Percentiles rank a stretch among this genome's conserved stretches.
These are phyloP conservation scores for Aspergillus quadricinctus DNA, from an alignment of 2,329 filamentous ascomycete species.

Conservation along the genomic window DNA sequence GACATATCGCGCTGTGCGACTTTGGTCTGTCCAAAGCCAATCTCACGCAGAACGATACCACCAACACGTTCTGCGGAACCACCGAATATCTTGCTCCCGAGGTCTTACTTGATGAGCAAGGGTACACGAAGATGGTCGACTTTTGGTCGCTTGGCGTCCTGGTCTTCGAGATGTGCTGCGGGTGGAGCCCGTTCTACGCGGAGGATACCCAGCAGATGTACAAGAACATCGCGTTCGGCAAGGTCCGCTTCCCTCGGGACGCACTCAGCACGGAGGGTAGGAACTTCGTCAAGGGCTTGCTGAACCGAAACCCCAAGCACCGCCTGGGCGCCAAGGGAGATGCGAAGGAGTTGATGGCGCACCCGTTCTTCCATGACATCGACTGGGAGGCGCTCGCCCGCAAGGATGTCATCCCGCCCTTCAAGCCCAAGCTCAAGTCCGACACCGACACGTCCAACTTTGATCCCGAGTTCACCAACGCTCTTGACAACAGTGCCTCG, in stretches of 20 bases:
- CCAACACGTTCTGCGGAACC: slow-evolving; percentile 97
- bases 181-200: slow-evolving; percentile 98
- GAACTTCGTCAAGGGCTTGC: slow-evolving; percentile 95
- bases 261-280: slow-evolving; percentile 90
- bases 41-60: slow-evolving; percentile 92
- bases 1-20: slow-evolving; percentile 95
- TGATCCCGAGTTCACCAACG: slow-evolving; percentile 96
- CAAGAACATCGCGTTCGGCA: slow-evolving; percentile 99
- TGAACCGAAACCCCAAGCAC: slow-evolving; percentile 96
- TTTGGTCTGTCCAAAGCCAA: slow-evolving; percentile 98
- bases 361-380: slow-evolving; percentile 90
- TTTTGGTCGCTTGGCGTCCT: slow-evolving; percentile 98
- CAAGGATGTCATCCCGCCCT: slow-evolving; percentile 92
- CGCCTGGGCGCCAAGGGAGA: slow-evolving; percentile 86
- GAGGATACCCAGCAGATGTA: slow-evolving; percentile 99
- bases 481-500: slow-evolving; percentile 78
- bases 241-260: slow-evolving; percentile 92
- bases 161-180: slow-evolving; percentile 99
- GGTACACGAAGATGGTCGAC: slow-evolving; percentile 99
- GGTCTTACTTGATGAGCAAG: slow-evolving; percentile 89
- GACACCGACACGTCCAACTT: slow-evolving; percentile 98
- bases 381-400: slow-evolving; percentile 84
- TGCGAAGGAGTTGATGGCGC: slow-evolving; percentile 87
- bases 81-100: slow-evolving; percentile 97
- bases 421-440: slow-evolving; percentile 95